Conservation (phyloP, 106 monocot genomes). For the Dendrobium officinale region DNA sequence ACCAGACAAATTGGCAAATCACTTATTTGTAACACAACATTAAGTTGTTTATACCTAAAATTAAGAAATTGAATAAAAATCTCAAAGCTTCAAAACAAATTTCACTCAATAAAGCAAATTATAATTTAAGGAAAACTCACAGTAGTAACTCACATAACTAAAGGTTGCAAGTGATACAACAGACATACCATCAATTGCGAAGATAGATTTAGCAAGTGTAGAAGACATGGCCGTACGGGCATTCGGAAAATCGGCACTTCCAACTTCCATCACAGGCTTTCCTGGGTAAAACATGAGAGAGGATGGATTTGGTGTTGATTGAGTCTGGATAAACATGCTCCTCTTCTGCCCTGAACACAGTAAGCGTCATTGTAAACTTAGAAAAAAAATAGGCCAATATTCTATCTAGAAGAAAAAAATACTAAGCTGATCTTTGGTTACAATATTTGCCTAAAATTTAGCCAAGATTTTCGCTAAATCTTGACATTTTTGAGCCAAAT, state of each 20-base stretch:
- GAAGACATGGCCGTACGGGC: slow-evolving; percentile 78
- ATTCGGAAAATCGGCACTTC: slow-evolving; percentile 93
- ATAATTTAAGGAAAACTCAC: not conserved
- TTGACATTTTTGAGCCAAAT: too few species aligned
- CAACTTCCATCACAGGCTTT: slow-evolving; percentile 81
- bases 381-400: not conserved
- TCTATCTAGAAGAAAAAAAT: not conserved
- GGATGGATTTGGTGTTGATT: slow-evolving; percentile 84
- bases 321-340: slow-evolving; percentile 93
- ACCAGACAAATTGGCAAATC: not conserved
- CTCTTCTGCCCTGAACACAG: slow-evolving; percentile 64
- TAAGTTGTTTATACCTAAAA: too few species aligned
- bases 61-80: too few species aligned
- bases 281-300: slow-evolving; percentile 98
- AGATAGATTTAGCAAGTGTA: slow-evolving; percentile 81
- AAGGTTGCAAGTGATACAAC: not conserved
- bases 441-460: too few species aligned
- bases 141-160: not conserved
- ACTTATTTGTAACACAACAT: not conserved
- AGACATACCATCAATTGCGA: slow-evolving; percentile 76
- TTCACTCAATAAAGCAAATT: not conserved
- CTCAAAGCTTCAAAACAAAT: too few species aligned
- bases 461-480: too few species aligned
- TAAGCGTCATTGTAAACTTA: slow-evolving; percentile 2
- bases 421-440: not conserved